Evolutionary conservation across 1,139 yeast genomes (phyloP), one percentile per base, ranked within the genome.

Genomic region (Debaryomyces coudertii): DNA sequence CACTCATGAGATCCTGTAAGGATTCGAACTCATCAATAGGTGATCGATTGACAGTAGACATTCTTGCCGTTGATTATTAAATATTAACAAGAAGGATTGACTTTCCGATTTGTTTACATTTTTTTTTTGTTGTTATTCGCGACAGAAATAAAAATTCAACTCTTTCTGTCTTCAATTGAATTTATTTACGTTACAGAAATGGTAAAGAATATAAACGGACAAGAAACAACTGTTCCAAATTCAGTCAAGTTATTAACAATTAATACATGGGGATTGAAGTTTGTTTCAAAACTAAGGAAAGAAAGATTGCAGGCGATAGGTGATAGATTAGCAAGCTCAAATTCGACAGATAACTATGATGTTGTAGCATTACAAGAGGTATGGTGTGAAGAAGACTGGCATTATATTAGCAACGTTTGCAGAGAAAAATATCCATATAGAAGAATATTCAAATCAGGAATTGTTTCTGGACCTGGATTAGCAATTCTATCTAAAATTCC

Each of bases 381-480:
- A 7, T 93, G 99, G 99, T 85, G 87, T 39, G 79, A 83, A 53
- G 83, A 79, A 39, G 99, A 93, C 63, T 92, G 93, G 90, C 75
- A 79, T 0, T 79, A 80, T 49, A 66, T 93, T 22, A 74, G 77
- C 18, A 53, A 56, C 2, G 64, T 64, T 8, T 80, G 92, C 49
- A 51, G 64, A 1, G 55, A 58, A 1, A 63, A 63, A 38, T 87
- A 79, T 55, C 95, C 93, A 0, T 83, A 80, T 63, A 67, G 83
- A 45, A 76, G 97, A 51, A 71, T 78, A 47, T 93, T 87, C 67
- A 82, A 80, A 54, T 79, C 95, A 2, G 99, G 99, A 1, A 88
- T 93, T 7, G 57, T 93, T 3, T 70, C 96, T 0, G 99, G 99
- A 0, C 98, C 99, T 0, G 99, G 99, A 0, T 73, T 93, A 44